Conservation (phyloP, 805 yeast species). For the Peterozyma xylosa region DNA sequence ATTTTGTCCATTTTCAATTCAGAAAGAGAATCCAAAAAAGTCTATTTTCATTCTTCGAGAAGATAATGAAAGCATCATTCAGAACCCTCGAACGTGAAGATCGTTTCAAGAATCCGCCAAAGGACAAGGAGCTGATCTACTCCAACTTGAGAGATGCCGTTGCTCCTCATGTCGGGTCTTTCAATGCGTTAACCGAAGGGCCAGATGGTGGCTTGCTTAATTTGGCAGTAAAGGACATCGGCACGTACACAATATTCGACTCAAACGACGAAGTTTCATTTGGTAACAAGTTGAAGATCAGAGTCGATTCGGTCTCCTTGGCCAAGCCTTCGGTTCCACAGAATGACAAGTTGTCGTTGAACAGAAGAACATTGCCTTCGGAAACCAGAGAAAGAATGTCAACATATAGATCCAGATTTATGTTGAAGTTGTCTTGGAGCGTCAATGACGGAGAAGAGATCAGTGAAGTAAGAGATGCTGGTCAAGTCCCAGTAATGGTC, state of each 20-base stretch:
- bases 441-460: conserved; percentile 84
- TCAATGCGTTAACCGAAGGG: conserved; percentile 90
- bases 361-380: conserved; percentile 74
- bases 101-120: conserved; percentile 84
- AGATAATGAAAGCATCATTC: conserved; percentile 46
- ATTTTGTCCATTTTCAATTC: too few species aligned
- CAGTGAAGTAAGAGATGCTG: conserved; percentile 81
- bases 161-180: conserved; percentile 91
- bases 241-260: conserved; percentile 79
- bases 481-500: conserved; percentile 87
- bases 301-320: conserved; percentile 85
- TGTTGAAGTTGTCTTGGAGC: conserved; percentile 75
- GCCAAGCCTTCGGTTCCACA: conserved; percentile 75
- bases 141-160: conserved; percentile 87
- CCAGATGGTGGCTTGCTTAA: conserved; percentile 79
- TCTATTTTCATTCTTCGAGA: not conserved
- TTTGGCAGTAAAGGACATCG: conserved; percentile 83
- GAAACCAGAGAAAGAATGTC: conserved; percentile 88
- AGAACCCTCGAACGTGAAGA: conserved; percentile 83
- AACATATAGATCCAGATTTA: conserved; percentile 71
- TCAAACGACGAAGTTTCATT: conserved; percentile 57
- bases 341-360: conserved; percentile 64
- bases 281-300: conserved; percentile 79
- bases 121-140: conserved; percentile 63
- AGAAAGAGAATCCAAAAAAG: not conserved